These are phyloP conservation scores for Komagataella kurtzmanii DNA, from an alignment of 805 yeast species.

Conservation along the genomic window DNA sequence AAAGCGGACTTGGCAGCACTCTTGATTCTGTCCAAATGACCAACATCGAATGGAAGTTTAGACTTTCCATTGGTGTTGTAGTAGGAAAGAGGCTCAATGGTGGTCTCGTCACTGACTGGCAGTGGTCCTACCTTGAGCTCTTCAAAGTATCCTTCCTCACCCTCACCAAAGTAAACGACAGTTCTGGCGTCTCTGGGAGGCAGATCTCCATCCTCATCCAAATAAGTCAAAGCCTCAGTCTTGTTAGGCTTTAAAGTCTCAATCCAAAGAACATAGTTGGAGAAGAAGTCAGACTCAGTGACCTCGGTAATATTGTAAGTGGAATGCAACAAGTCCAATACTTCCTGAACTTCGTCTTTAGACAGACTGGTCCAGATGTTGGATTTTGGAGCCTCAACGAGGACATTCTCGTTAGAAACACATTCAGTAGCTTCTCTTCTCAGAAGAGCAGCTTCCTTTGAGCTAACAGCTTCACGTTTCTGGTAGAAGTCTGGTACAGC, in stretches of 20 bases:
- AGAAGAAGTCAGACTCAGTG: conserved; percentile 1
- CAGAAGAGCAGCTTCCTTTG: neutral
- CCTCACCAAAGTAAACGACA: conserved; percentile 2
- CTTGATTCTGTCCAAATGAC: conserved; percentile 2
- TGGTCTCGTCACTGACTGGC: conserved; percentile 1
- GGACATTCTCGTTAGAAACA: neutral
- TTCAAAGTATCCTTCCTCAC: conserved; percentile 2
- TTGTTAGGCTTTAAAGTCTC: conserved; percentile 11
- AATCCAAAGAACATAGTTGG: conserved; percentile 4
- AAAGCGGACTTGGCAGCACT: neutral
- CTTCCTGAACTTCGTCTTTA: neutral
- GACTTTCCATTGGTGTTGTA: conserved; percentile 1
- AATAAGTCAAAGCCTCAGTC: conserved; percentile 11
- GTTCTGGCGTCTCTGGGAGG: conserved; percentile 8
- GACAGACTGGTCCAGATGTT: conserved; percentile 4
- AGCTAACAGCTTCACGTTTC: neutral
- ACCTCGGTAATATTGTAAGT: neutral
- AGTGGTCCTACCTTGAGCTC: conserved; percentile 3
- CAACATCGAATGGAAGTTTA: conserved; percentile 1
- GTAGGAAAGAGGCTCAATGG: neutral
- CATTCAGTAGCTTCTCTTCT: neutral
- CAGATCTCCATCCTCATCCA: conserved; percentile 9
- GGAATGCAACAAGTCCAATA: neutral
- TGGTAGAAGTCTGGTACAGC: neutral
- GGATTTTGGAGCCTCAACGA: neutral